Evolutionary conservation across 2,329 filamentous ascomycete genomes (phyloP).

Genomic region (Chaetomiaceae sp.): DNA sequence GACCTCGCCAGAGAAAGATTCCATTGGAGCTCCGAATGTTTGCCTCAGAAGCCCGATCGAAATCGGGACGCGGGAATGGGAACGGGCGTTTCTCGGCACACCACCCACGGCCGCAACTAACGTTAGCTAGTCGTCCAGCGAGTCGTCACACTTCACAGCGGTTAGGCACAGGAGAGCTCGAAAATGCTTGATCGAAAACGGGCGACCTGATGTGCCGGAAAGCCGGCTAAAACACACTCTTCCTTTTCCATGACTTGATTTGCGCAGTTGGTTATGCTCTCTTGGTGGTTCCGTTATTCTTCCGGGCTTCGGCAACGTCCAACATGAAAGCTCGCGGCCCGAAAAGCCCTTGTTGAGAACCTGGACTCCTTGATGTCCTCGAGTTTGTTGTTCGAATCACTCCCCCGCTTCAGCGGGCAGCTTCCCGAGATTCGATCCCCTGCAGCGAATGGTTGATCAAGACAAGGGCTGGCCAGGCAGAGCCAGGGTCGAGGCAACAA

Average conservation of each 20-base stretch:
- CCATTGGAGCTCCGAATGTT: neutral
- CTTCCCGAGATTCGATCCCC: neutral
- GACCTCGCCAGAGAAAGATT: too few species aligned
- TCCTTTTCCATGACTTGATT: neutral
- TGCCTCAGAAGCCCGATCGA: neutral
- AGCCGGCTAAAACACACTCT: neutral
- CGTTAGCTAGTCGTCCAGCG: too few species aligned
- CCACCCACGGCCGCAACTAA: neutral
- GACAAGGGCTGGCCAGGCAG: neutral
- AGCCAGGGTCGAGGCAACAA: slow-evolving; percentile 1
- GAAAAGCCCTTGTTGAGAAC: too few species aligned
- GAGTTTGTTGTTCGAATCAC: neutral
- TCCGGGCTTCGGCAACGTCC: too few species aligned
- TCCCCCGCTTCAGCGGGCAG: neutral
- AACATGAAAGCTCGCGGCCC: too few species aligned
- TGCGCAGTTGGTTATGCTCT: neutral
- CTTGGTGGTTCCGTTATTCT: too few species aligned
- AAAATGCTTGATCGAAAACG: too few species aligned
- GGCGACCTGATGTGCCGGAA: slow-evolving; percentile 12
- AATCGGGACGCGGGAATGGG: neutral
- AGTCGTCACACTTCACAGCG: too few species aligned
- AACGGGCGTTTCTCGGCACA: neutral
- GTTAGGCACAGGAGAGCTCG: neutral
- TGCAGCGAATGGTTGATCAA: slow-evolving; percentile 4
- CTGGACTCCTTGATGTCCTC: too few species aligned